Evolutionary conservation across 306 rosid species (phyloP).

Genomic region (Cucumis melo): DNA sequence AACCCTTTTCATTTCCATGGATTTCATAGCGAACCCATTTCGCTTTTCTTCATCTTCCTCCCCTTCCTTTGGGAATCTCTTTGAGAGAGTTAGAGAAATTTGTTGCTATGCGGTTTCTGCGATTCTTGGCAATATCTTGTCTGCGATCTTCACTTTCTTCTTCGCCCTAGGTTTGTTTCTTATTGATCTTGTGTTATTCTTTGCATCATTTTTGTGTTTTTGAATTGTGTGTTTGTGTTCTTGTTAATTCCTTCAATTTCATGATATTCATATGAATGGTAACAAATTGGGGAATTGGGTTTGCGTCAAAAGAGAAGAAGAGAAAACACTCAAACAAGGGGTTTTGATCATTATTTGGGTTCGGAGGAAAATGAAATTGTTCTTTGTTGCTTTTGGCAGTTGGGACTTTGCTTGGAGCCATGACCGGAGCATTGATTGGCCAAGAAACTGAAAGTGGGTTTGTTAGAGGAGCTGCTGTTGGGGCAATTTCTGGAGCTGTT

Average conservation of each 20-base stretch:
- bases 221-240: neutral
- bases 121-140: constrained; percentile 66
- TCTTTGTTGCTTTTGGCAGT: constrained; percentile 15
- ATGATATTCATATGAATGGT: neutral
- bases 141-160: constrained; percentile 95
- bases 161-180: constrained; percentile 70
- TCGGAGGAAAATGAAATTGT: constrained; percentile 3
- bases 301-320: neutral
- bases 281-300: neutral
- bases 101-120: constrained; percentile 61
- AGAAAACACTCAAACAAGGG: neutral
- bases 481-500: constrained; percentile 98
- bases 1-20: constrained; percentile 39
- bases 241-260: neutral
- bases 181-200: neutral
- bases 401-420: constrained; percentile 86
- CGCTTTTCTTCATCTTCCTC: constrained; percentile 32
- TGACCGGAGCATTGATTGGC: constrained; percentile 98
- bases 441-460: constrained; percentile 99
- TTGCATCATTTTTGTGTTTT: neutral
- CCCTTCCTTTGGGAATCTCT: constrained; percentile 37
- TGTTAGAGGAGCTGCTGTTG: constrained; percentile 97
- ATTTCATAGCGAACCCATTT: constrained; percentile 44
- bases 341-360: neutral
- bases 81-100: constrained; percentile 44